phyloP scores from a whole-genome alignment of 1,284 basidiomycete species.

The Xerocomus minutiporus region DNA sequence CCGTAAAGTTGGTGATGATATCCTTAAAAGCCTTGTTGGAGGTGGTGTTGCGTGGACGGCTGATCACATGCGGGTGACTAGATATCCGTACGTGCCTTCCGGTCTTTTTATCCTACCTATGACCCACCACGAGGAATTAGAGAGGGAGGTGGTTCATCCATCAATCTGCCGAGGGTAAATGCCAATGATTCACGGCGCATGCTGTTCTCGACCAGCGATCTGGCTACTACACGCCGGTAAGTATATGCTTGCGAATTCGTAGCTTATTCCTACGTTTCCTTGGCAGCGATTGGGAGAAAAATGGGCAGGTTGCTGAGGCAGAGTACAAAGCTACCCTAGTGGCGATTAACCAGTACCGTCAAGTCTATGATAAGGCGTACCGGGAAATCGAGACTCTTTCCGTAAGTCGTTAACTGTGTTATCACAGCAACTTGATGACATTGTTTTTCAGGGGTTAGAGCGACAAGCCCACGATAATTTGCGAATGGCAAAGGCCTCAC shows the following conservation, averaged over 20 bases:
- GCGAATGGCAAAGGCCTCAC: slow-evolving; percentile 29
- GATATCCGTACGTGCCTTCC: slow-evolving; percentile 50
- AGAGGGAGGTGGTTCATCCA: slow-evolving; percentile 58
- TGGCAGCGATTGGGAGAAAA: slow-evolving; percentile 28
- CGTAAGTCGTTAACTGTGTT: slow-evolving; percentile 13
- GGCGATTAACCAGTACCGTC: slow-evolving; percentile 16
- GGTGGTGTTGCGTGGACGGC: slow-evolving; percentile 57
- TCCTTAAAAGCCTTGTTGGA: slow-evolving; percentile 43
- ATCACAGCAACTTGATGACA: background rate
- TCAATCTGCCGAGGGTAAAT: slow-evolving; percentile 35
- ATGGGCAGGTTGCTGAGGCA: slow-evolving; percentile 23
- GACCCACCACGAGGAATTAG: slow-evolving; percentile 33
- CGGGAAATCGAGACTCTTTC: slow-evolving; percentile 19
- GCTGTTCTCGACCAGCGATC: slow-evolving; percentile 44
- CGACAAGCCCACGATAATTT: slow-evolving; percentile 27
- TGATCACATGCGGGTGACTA: slow-evolving; percentile 57
- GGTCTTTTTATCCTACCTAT: background rate
- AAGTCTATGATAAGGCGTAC: slow-evolving; percentile 19
- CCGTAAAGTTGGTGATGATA: slow-evolving; percentile 56
- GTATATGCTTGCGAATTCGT: slow-evolving; percentile 5
- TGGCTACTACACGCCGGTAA: slow-evolving; percentile 34
- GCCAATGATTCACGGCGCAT: slow-evolving; percentile 42
- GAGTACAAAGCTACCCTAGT: slow-evolving; percentile 23
- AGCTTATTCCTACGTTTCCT: background rate
- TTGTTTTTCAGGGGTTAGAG: slow-evolving; percentile 25